These are phyloP conservation scores for Penicillium paradoxum DNA, from an alignment of 495 filamentous ascomycete genomes.

Conservation along the genomic window DNA sequence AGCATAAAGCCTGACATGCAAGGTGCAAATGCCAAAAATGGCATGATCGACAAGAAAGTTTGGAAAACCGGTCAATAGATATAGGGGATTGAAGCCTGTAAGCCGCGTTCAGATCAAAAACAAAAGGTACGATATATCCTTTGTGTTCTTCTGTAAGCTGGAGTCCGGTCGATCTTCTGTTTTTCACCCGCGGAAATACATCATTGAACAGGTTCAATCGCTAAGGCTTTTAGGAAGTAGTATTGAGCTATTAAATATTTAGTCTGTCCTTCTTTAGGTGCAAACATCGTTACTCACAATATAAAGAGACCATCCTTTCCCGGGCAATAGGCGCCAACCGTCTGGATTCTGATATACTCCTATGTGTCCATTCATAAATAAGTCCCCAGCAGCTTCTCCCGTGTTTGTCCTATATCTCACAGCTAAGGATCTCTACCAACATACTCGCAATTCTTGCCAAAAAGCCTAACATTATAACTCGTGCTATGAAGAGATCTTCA, in stretches of 20 bases:
- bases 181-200: not conserved
- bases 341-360: not conserved
- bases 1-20: no score
- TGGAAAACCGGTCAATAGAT: no score
- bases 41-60: no score
- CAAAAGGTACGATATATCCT: no score
- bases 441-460: conserved; percentile 28
- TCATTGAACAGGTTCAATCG: not conserved
- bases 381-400: not conserved
- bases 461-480: conserved; percentile 20
- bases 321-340: not conserved
- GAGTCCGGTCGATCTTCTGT: not conserved
- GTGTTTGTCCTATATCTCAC: not conserved
- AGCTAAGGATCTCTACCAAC: not conserved
- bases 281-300: not conserved
- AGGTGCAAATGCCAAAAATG: no score
- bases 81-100: no score
- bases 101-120: no score
- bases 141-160: no score
- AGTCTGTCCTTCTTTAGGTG: not conserved
- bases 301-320: not conserved
- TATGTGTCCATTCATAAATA: no score
- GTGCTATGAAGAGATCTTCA: conserved; percentile 32
- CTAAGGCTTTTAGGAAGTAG: not conserved
- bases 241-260: not conserved